phyloP scores from a whole-genome alignment of 495 filamentous ascomycete species.

The Tuber borchii region DNA sequence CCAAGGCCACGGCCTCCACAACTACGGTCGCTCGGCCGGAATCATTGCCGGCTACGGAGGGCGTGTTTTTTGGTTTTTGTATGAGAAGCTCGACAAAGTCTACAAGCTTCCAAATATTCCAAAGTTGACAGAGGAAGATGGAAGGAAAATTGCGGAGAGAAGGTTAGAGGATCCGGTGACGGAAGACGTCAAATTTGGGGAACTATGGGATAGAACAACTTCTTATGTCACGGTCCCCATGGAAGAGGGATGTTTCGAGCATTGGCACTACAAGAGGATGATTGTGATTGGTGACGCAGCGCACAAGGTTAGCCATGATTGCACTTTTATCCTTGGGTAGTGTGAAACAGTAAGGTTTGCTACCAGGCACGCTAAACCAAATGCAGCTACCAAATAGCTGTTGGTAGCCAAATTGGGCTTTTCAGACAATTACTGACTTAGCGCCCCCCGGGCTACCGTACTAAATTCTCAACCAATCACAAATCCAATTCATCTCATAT shows the following conservation, averaged over 20 bases:
- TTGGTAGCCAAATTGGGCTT: too few relatives aligned
- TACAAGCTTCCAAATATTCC: conserved; percentile 44
- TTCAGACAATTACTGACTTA: too few relatives aligned
- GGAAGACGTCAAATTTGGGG: conserved; percentile 30
- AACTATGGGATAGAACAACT: conserved; percentile 42
- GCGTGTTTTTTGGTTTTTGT: conserved; percentile 39
- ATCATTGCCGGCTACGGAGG: conserved; percentile 15
- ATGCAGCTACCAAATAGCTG: too few relatives aligned
- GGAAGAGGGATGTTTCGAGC: conserved; percentile 45
- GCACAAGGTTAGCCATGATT: conserved; percentile 42
- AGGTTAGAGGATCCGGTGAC: conserved; percentile 40
- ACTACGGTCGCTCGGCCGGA: conserved; percentile 11
- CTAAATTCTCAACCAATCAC: too few relatives aligned
- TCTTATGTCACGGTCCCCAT: conserved; percentile 41
- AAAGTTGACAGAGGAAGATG: conserved; percentile 45
- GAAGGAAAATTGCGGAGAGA: conserved; percentile 30
- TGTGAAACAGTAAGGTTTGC: too few relatives aligned
- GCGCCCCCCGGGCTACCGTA: too few relatives aligned
- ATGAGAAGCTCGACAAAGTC: conserved; percentile 45
- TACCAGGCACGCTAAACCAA: too few relatives aligned
- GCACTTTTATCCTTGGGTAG: too few relatives aligned
- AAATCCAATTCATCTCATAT: too few relatives aligned
- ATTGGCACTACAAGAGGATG: conserved; percentile 45
- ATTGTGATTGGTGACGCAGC: conserved; percentile 47
- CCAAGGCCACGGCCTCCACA: conserved; percentile 9